Conservation (phyloP, 1,284 basidiomycete species). For the Ceratobasidium sp. region DNA sequence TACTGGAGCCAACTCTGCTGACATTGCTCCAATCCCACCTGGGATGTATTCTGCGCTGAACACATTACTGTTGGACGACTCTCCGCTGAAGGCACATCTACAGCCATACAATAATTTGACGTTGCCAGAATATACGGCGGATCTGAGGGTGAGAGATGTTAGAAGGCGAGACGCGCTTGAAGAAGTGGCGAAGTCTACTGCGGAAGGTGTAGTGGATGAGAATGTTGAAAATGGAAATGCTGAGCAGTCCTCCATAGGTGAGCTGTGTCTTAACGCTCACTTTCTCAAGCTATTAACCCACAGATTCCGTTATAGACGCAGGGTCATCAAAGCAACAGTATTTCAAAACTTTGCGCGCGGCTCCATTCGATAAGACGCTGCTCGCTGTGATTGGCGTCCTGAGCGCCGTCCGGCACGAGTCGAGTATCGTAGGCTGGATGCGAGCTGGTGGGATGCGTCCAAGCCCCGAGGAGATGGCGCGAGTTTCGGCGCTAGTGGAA, state of each 20-base stretch:
- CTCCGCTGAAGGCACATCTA: slow-evolving; percentile 77
- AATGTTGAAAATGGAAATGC: slow-evolving; percentile 24
- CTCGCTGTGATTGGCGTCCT: slow-evolving; percentile 79
- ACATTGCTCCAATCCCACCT: background rate
- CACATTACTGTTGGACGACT: slow-evolving; percentile 86
- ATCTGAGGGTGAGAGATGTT: slow-evolving; percentile 49
- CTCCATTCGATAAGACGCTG: slow-evolving; percentile 65
- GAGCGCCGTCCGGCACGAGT: slow-evolving; percentile 70
- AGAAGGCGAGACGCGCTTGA: slow-evolving; percentile 32
- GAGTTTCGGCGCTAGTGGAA: slow-evolving; percentile 19
- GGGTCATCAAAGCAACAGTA: slow-evolving; percentile 12
- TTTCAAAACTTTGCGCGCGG: slow-evolving; percentile 36
- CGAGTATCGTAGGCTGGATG: slow-evolving; percentile 78
- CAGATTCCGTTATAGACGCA: background rate
- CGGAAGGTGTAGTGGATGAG: slow-evolving; percentile 10
- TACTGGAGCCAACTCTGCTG: background rate
- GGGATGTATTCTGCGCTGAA: slow-evolving; percentile 70
- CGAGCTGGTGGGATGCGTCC: slow-evolving; percentile 68
- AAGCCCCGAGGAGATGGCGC: slow-evolving; percentile 43
- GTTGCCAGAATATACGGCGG: slow-evolving; percentile 73
- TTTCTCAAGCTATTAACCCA: background rate
- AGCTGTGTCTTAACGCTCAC: background rate
- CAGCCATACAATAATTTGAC: slow-evolving; percentile 87
- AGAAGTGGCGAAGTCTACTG: slow-evolving; percentile 50
- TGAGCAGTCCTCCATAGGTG: background rate